These are phyloP conservation scores for Fusarium subglutinans DNA, from an alignment of 2,329 filamentous ascomycete genomes.

Conservation along the genomic window DNA sequence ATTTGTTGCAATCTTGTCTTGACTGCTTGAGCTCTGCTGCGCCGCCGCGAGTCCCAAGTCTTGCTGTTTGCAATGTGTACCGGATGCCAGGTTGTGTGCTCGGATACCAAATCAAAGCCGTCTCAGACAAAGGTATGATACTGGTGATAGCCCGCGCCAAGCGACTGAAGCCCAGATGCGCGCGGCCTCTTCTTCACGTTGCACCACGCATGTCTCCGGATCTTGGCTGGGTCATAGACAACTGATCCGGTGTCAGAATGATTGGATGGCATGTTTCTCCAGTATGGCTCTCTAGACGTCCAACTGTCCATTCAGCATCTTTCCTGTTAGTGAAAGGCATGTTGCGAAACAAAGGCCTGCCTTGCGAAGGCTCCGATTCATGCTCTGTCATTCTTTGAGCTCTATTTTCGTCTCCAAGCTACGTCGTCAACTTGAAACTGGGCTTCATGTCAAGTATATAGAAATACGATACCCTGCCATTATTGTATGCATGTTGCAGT, in stretches of 20 bases:
- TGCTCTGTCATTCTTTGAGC: constrained; percentile 11
- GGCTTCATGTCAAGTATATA: constrained; percentile 32
- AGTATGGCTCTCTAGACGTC: constrained; percentile 4
- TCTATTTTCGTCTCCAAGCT: constrained; percentile 28
- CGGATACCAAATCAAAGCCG: constrained; percentile 8
- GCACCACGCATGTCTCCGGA: constrained; percentile 36
- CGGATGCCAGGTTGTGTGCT: not conserved
- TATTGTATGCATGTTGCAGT: constrained; percentile 9
- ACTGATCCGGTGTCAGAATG: constrained; percentile 26
- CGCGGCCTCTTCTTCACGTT: constrained; percentile 30
- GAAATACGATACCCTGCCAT: constrained; percentile 24
- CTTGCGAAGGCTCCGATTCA: constrained; percentile 1
- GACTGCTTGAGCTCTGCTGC: not conserved
- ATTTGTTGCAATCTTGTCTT: not conserved
- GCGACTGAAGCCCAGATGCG: constrained; percentile 19
- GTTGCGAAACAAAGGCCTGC: constrained; percentile 25
- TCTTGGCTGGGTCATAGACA: constrained; percentile 38
- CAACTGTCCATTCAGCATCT: constrained; percentile 8
- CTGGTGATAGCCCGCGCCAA: constrained; percentile 29
- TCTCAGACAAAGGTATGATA: constrained; percentile 24
- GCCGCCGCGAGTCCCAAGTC: constrained; percentile 5
- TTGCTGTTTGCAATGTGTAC: not conserved
- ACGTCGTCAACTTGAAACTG: not conserved
- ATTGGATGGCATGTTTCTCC: constrained; percentile 17
- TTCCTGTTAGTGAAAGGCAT: not conserved